phyloP scores from a whole-genome alignment of 2,329 filamentous ascomycete species.

The Salinomyces thailandicus region DNA sequence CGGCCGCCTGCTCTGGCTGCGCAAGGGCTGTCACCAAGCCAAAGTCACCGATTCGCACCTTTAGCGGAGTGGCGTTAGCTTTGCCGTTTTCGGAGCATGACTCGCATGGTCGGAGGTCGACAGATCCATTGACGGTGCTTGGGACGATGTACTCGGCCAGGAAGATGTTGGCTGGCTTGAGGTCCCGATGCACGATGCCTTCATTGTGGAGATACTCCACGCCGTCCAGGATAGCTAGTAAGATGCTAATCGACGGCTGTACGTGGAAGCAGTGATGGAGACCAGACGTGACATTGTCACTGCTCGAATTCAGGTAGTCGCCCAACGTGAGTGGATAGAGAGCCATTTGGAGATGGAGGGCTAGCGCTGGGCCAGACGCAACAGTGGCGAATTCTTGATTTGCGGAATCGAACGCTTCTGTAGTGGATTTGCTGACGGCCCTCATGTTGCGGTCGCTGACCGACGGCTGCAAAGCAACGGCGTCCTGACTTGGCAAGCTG shows the following conservation, averaged over 20 bases:
- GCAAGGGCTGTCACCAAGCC: slow-evolving; percentile 51
- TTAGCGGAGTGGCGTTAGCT: slow-evolving; percentile 13
- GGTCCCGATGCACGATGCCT: slow-evolving; percentile 53
- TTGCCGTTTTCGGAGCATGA: slow-evolving; percentile 29
- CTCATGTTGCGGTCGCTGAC: slow-evolving; percentile 12
- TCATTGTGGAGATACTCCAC: slow-evolving; percentile 54
- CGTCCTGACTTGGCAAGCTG: neutral
- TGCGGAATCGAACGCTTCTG: neutral
- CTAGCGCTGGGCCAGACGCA: slow-evolving; percentile 28
- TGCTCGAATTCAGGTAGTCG: slow-evolving; percentile 36
- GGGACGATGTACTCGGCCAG: slow-evolving; percentile 37
- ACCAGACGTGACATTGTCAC: neutral
- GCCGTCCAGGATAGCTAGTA: slow-evolving; percentile 51
- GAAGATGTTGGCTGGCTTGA: slow-evolving; percentile 61
- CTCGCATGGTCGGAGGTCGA: slow-evolving; percentile 38
- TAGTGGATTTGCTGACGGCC: neutral
- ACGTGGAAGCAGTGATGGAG: slow-evolving; percentile 52
- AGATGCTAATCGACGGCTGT: slow-evolving; percentile 44
- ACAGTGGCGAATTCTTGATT: neutral
- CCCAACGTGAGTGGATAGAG: slow-evolving; percentile 53
- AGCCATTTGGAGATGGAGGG: slow-evolving; percentile 59
- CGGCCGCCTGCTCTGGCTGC: slow-evolving; percentile 14
- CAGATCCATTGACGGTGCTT: slow-evolving; percentile 27
- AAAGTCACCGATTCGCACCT: slow-evolving; percentile 57
- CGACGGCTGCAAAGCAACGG: neutral